Evolutionary conservation across 805 yeast species (phyloP).

Genomic region (Metschnikowia gruessii): DNA sequence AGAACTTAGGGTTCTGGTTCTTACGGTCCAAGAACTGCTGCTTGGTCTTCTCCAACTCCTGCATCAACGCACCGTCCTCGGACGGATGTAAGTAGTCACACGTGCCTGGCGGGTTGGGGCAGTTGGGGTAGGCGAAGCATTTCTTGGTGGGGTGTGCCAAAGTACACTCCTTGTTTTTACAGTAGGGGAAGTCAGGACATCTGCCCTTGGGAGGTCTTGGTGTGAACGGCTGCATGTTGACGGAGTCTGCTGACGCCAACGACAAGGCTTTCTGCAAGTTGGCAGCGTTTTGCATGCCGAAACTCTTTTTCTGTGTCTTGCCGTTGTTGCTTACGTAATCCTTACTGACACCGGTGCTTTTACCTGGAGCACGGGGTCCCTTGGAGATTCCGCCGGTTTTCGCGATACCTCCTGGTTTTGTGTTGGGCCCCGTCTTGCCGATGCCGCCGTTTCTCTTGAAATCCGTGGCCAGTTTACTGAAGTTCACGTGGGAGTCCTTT

Average conservation of each 20-base stretch:
- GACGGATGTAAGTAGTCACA: constrained; percentile 83
- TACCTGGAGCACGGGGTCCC: constrained; percentile 7
- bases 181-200: constrained; percentile 69
- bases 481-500: constrained; percentile 14
- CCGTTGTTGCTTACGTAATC: constrained; percentile 16
- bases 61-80: constrained; percentile 73
- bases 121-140: constrained; percentile 73
- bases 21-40: constrained; percentile 46
- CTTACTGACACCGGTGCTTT: constrained; percentile 21
- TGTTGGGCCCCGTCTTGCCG: neutral
- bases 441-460: constrained; percentile 7
- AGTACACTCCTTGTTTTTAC: constrained; percentile 64
- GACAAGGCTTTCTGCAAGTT: constrained; percentile 43
- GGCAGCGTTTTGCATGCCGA: constrained; percentile 38
- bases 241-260: constrained; percentile 26
- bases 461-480: constrained; percentile 12
- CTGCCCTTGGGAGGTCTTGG: constrained; percentile 57
- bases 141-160: constrained; percentile 77
- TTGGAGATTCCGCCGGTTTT: neutral
- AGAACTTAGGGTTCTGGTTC: constrained; percentile 22
- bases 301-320: constrained; percentile 22
- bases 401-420: neutral
- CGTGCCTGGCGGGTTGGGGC: constrained; percentile 77
- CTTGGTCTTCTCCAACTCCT: constrained; percentile 62
- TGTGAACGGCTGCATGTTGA: constrained; percentile 33